Evolutionary conservation across 2,329 filamentous ascomycete species (phyloP).

Genomic region (Ascosphaera pollenicola): DNA sequence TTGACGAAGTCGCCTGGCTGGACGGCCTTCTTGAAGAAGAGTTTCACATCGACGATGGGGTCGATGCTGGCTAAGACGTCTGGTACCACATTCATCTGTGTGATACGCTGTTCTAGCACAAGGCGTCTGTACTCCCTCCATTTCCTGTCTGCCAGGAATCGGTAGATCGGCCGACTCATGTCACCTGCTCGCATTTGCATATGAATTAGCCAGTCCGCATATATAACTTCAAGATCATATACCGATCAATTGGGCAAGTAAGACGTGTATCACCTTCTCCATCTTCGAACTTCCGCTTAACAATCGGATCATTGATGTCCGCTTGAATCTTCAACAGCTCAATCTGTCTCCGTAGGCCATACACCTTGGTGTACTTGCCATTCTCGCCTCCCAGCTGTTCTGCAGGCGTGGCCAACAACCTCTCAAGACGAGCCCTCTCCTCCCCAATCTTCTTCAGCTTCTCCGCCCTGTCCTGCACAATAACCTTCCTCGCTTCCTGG

Average conservation of each 20-base stretch:
- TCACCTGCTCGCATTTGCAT: constrained; percentile 36
- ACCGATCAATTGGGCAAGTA: neutral
- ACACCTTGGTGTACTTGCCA: constrained; percentile 43
- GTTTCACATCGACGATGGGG: constrained; percentile 54
- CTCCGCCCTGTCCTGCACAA: constrained; percentile 57
- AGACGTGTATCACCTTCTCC: constrained; percentile 43
- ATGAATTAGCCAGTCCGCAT: too few relatives aligned
- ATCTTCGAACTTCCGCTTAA: constrained; percentile 89
- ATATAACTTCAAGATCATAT: too few relatives aligned
- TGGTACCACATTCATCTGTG: constrained; percentile 68
- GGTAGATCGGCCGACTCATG: constrained; percentile 93
- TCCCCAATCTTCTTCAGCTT: constrained; percentile 53
- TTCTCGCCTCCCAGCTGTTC: constrained; percentile 38
- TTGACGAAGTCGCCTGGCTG: constrained; percentile 60
- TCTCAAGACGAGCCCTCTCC: constrained; percentile 45
- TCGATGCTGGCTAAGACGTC: constrained; percentile 68
- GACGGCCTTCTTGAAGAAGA: constrained; percentile 55
- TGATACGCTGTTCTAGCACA: constrained; percentile 64
- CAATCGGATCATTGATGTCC: constrained; percentile 83
- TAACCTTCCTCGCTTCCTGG: constrained; percentile 74
- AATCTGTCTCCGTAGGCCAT: constrained; percentile 47
- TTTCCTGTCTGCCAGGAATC: constrained; percentile 64
- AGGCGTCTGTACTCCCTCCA: constrained; percentile 69
- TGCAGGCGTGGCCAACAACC: constrained; percentile 36
- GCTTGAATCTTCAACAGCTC: constrained; percentile 69